These are phyloP conservation scores for Styphnolobium japonicum DNA, from an alignment of 306 rosid genomes.

Conservation along the genomic window DNA sequence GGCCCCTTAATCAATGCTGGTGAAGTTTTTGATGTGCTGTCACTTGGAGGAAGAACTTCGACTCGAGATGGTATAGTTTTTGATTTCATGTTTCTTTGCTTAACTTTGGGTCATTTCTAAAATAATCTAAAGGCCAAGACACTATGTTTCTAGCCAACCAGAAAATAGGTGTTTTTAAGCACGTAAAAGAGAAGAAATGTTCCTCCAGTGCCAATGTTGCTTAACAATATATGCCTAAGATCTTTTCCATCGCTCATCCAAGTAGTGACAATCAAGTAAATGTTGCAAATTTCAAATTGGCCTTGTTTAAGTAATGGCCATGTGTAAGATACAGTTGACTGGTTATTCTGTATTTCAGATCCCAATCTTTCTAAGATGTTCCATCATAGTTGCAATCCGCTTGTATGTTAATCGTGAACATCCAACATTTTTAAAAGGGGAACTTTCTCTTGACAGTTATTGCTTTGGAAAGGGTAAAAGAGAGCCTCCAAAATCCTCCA, in stretches of 20 bases:
- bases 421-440: slow-evolving; percentile 23
- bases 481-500: slow-evolving; percentile 63
- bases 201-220: slow-evolving; percentile 6
- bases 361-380: not conserved
- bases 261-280: not conserved
- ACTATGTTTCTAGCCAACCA: not conserved
- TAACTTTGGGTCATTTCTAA: slow-evolving; percentile 11
- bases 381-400: not conserved
- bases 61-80: slow-evolving; percentile 73
- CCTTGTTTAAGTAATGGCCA: not conserved
- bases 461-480: slow-evolving; percentile 54
- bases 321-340: not conserved
- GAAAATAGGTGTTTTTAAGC: not conserved
- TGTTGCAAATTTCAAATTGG: not conserved
- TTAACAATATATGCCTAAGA: not conserved
- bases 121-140: slow-evolving; percentile 4
- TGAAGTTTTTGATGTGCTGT: slow-evolving; percentile 59
- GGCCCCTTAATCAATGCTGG: slow-evolving; percentile 88
- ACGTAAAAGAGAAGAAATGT: not conserved
- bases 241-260: slow-evolving; percentile 8
- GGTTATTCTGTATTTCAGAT: not conserved
- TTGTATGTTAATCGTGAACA: not conserved
- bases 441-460: slow-evolving; percentile 51
- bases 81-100: slow-evolving; percentile 11
- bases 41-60: slow-evolving; percentile 65